These are phyloP conservation scores for Centrapalus pauciflorus DNA, from an alignment of 129 eudicot genomes.

Conservation along the genomic window DNA sequence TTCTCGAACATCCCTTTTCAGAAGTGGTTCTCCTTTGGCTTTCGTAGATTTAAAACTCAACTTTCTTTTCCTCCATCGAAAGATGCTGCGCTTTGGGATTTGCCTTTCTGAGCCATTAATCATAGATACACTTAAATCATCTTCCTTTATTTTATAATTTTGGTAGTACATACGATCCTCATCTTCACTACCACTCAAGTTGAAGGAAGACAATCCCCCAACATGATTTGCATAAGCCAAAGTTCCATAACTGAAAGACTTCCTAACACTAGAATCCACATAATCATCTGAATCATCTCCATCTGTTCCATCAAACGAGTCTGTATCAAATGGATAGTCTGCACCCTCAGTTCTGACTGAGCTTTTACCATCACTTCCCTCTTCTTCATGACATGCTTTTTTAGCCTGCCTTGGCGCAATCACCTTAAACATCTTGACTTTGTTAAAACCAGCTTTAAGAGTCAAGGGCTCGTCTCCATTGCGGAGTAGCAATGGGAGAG, in stretches of 20 bases:
- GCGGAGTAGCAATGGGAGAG: slow-evolving; percentile 19
- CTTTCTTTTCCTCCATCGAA: slow-evolving; percentile 71
- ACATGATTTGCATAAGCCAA: slow-evolving; percentile 55
- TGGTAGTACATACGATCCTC: slow-evolving; percentile 44
- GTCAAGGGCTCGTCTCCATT: slow-evolving; percentile 30
- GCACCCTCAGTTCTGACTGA: slow-evolving; percentile 43
- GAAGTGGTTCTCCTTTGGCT: slow-evolving; percentile 65
- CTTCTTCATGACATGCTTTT: slow-evolving; percentile 43
- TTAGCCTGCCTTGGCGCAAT: slow-evolving; percentile 35
- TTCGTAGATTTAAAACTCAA: slow-evolving; percentile 57
- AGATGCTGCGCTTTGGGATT: slow-evolving; percentile 39
- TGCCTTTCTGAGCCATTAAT: slow-evolving; percentile 23
- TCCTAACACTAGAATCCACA: slow-evolving; percentile 29
- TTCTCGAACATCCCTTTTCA: slow-evolving; percentile 54
- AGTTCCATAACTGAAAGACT: slow-evolving; percentile 48
- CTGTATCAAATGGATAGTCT: slow-evolving; percentile 51
- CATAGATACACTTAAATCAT: slow-evolving; percentile 10
- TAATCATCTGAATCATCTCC: slow-evolving; percentile 41
- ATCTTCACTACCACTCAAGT: slow-evolving; percentile 33
- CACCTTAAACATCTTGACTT: slow-evolving; percentile 43
- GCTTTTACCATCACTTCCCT: slow-evolving; percentile 46
- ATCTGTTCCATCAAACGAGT: slow-evolving; percentile 44
- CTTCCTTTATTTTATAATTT: slow-evolving; percentile 24
- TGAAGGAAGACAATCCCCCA: slow-evolving; percentile 22
- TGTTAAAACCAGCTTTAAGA: slow-evolving; percentile 38